These are phyloP conservation scores for Paratinospora sagittata DNA, from an alignment of 164 flowering plant genomes.

Conservation along the genomic window DNA sequence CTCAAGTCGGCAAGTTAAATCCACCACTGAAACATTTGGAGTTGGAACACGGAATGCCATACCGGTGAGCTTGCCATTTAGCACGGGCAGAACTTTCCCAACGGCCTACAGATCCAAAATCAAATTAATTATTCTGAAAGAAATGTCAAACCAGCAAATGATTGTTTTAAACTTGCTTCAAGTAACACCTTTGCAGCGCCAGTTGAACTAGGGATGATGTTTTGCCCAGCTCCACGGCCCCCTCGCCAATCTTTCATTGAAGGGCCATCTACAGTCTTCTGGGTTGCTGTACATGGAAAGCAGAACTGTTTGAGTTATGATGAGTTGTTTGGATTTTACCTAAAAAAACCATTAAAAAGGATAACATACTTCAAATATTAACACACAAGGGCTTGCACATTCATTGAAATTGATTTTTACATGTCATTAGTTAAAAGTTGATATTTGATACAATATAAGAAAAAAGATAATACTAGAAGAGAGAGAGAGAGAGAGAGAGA, in stretches of 20 bases:
- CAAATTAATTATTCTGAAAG: background rate
- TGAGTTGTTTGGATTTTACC: background rate
- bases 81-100: slow-evolving; percentile 95
- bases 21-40: slow-evolving; percentile 96
- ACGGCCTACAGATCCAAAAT: slow-evolving; percentile 56
- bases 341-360: no score
- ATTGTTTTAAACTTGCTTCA: background rate
- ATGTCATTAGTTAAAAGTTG: background rate
- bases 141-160: background rate
- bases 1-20: slow-evolving; percentile 87
- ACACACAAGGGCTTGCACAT: background rate
- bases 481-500: background rate
- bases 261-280: slow-evolving; percentile 97
- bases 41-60: slow-evolving; percentile 99
- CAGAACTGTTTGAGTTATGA: background rate
- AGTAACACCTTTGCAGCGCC: slow-evolving; percentile 91
- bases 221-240: slow-evolving; percentile 94
- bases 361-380: no score
- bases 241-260: slow-evolving; percentile 99
- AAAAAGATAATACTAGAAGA: background rate
- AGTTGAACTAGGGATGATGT: slow-evolving; percentile 97
- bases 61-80: slow-evolving; percentile 96
- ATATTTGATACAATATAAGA: background rate
- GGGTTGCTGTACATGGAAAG: slow-evolving; percentile 67
- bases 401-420: no score